Conservation (phyloP, 306 rosid genomes). For the Pyrus communis region DNA sequence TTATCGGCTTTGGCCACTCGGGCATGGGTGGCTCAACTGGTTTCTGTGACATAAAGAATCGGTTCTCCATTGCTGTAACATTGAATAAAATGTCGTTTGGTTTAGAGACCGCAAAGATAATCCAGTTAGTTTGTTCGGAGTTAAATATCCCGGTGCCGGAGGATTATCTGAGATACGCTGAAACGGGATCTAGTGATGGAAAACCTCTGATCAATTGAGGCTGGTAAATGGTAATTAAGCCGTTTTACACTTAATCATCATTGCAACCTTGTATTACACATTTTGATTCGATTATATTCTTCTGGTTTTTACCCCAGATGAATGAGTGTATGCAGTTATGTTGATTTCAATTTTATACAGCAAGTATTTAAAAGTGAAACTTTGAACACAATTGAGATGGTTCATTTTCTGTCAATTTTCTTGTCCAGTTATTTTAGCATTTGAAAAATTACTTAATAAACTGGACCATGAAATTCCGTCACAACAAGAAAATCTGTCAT, state of each 20-base stretch:
- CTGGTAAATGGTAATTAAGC: conserved; percentile 5
- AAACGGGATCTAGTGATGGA: conserved; percentile 21
- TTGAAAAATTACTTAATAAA: too few relatives aligned
- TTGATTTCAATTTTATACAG: background rate
- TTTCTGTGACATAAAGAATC: conserved; percentile 55
- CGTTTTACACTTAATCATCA: background rate
- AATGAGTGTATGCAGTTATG: background rate
- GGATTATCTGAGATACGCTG: conserved; percentile 39
- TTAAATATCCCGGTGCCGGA: conserved; percentile 69
- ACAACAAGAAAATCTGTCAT: background rate
- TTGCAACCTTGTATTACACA: background rate
- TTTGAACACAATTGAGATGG: background rate
- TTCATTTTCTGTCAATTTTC: background rate
- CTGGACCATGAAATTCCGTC: too few relatives aligned
- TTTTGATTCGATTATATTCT: background rate
- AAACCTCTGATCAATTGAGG: conserved; percentile 67
- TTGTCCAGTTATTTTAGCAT: background rate
- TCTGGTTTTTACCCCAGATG: background rate
- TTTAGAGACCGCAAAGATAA: conserved; percentile 47
- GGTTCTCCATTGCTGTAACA: conserved; percentile 77
- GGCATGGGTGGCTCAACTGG: conserved; percentile 98
- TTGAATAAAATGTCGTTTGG: conserved; percentile 83
- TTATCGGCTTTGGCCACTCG: conserved; percentile 79
- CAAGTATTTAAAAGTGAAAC: background rate
- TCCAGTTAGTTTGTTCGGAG: conserved; percentile 81